Conservation (phyloP, 768 basidiomycete genomes). For the Tephrocybe rancida region DNA sequence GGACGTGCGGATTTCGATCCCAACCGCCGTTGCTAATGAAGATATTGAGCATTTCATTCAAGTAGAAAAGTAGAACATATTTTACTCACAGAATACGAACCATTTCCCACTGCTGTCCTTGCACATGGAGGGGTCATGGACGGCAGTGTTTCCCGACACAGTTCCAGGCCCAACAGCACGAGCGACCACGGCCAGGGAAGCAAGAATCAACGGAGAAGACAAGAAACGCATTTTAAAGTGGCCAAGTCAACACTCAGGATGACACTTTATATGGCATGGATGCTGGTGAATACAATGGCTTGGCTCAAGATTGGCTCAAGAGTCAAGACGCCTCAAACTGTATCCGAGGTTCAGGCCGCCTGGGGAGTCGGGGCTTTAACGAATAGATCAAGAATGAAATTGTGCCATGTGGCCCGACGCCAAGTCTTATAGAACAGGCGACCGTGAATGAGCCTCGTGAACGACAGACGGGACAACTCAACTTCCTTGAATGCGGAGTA, state of each 20-base stretch:
- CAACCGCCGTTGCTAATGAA: slow-evolving; percentile 33
- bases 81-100: slow-evolving; percentile 47
- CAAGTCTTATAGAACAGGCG: slow-evolving; percentile 31
- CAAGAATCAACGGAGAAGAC: not conserved
- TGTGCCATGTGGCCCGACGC: slow-evolving; percentile 37
- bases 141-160: slow-evolving; percentile 43
- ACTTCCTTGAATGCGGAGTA: no score
- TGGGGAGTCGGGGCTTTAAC: not conserved
- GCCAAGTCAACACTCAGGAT: not conserved
- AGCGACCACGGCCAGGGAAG: slow-evolving; percentile 2
- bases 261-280: not conserved
- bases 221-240: slow-evolving; percentile 30
- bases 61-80: not conserved
- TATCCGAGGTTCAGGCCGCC: not conserved
- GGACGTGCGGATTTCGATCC: slow-evolving; percentile 52
- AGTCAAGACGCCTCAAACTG: not conserved
- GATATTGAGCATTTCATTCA: not conserved
- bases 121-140: slow-evolving; percentile 53
- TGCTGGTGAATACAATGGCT: not conserved
- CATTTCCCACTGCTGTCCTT: slow-evolving; percentile 48
- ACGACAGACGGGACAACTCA: not conserved
- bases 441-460: slow-evolving; percentile 1
- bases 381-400: slow-evolving; percentile 45
- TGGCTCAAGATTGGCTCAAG: no score
- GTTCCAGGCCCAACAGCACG: slow-evolving; percentile 31